These are phyloP conservation scores for Fomitopsis serialis DNA, from an alignment of 768 basidiomycete genomes.

Conservation along the genomic window DNA sequence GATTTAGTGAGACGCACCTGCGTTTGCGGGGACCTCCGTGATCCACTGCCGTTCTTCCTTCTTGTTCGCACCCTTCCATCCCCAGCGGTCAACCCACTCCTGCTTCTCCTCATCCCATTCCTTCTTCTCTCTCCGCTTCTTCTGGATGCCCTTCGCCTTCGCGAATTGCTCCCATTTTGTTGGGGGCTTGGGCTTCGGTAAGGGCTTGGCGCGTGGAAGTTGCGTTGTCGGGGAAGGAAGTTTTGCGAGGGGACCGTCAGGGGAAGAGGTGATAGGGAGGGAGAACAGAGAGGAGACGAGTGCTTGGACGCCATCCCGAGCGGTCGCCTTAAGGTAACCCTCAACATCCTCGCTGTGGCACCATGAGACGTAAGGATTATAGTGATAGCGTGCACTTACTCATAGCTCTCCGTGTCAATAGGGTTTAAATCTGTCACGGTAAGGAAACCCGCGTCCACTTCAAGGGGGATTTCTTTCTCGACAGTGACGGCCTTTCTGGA, in stretches of 20 bases:
- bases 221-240: slow-evolving; percentile 73
- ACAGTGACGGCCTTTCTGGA: slow-evolving; percentile 63
- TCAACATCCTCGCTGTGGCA: slow-evolving; percentile 65
- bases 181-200: slow-evolving; percentile 86
- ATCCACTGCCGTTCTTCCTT: slow-evolving; percentile 86
- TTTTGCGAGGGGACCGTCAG: slow-evolving; percentile 77
- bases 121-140: slow-evolving; percentile 70
- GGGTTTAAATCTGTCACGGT: slow-evolving; percentile 85
- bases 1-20: slow-evolving; percentile 49
- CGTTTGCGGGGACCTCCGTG: slow-evolving; percentile 81
- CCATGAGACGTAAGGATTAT: not conserved
- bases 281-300: slow-evolving; percentile 77
- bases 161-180: slow-evolving; percentile 99
- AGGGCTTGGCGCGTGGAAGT: slow-evolving; percentile 86
- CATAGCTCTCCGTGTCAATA: slow-evolving; percentile 79
- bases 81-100: slow-evolving; percentile 91
- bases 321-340: slow-evolving; percentile 70
- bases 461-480: slow-evolving; percentile 75
- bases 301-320: slow-evolving; percentile 77
- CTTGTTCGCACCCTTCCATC: slow-evolving; percentile 84
- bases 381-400: slow-evolving; percentile 38
- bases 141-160: slow-evolving; percentile 87
- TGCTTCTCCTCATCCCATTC: slow-evolving; percentile 95
- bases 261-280: slow-evolving; percentile 70
- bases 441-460: slow-evolving; percentile 78